Base-by-base conservation (phyloP, 2,329 filamentous ascomycete genomes). In the Alternaria panax region DNA sequence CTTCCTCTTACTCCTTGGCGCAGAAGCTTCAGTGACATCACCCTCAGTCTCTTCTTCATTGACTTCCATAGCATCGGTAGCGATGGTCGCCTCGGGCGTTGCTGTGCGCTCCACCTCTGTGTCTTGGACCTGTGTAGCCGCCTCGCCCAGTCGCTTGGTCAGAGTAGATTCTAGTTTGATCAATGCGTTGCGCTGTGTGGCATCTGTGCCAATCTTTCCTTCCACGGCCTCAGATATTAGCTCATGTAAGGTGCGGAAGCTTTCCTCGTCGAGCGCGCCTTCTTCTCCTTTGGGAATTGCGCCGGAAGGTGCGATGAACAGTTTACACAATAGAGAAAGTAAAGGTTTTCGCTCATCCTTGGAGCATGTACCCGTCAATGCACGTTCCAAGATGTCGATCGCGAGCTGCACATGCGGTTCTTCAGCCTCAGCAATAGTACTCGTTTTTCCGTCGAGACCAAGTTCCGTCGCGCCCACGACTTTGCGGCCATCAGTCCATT, bases 401-500 rank as follows among this genome's bases (percentile, higher is more conserved):
- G 92, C 92, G 63, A 98, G 85, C 11, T 90, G 85, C 2, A 96
- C 83, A 72, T 97, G 94, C 3, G 94, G 88, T 74, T 93, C 90
- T 8, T 90, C 90, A 63, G 91, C 90, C 16, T 91, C 85, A 51
- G 67, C 64, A 69, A 54, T 76, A 65, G 81, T 83, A 80, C 85
- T 89, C 77, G 82, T 82, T 48, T 90, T 86, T 16, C 75, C 72
- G 30, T 76, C 71, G n/a, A 74, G 59, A 14, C 80, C 59, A 81
- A 73, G 34, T 28, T 77, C 70, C 0, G 85, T 79, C 80, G 91
- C 80, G 81, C 92, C 83, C 11, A 88, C 80, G 7, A 88, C 83
- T 77, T 96, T 93, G 50, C 94, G 85, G 36, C 93, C 93, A 76
- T 98, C 94, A 0, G 94, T 98, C 95, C 94, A 98, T 75, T 98